phyloP scores from a whole-genome alignment of 2,329 filamentous ascomycete species.

The Beauveria rudraprayagi region DNA sequence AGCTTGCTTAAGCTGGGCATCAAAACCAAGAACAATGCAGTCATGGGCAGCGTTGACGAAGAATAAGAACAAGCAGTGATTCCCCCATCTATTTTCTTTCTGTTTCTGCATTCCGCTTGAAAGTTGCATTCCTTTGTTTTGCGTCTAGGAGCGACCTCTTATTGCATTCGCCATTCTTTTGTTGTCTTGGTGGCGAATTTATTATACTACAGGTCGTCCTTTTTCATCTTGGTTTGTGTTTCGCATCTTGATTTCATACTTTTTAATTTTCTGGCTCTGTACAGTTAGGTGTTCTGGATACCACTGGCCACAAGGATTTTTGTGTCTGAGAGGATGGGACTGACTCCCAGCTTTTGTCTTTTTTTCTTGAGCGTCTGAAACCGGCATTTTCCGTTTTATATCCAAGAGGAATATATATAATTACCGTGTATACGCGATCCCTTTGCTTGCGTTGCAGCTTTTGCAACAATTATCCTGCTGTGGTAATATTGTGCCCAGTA shows the following conservation, averaged over 20 bases:
- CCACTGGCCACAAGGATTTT: conserved; percentile 11
- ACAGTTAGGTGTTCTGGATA: conserved; percentile 31
- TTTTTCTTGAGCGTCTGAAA: not conserved
- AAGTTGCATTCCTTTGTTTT: not conserved
- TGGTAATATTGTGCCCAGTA: too few species aligned
- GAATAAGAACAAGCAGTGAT: conserved; percentile 32
- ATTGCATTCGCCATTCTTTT: conserved; percentile 1
- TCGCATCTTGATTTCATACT: not conserved
- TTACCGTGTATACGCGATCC: not conserved
- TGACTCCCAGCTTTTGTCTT: not conserved
- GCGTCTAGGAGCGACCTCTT: not conserved
- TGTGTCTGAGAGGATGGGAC: not conserved
- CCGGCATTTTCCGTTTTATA: not conserved
- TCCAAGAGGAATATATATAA: not conserved
- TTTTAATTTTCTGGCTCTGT: conserved; percentile 14
- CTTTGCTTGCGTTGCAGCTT: too few species aligned
- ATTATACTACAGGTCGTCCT: conserved; percentile 1
- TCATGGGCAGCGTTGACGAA: conserved; percentile 49
- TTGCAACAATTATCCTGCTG: too few species aligned
- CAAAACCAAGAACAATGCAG: conserved; percentile 49
- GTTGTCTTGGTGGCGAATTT: not conserved
- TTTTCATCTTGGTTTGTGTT: conserved; percentile 10
- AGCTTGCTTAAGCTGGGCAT: conserved; percentile 70
- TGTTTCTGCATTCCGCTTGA: not conserved
- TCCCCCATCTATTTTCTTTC: not conserved